Base-by-base conservation (phyloP, 495 filamentous ascomycete species). In the Hyaloscypha variabilis region DNA sequence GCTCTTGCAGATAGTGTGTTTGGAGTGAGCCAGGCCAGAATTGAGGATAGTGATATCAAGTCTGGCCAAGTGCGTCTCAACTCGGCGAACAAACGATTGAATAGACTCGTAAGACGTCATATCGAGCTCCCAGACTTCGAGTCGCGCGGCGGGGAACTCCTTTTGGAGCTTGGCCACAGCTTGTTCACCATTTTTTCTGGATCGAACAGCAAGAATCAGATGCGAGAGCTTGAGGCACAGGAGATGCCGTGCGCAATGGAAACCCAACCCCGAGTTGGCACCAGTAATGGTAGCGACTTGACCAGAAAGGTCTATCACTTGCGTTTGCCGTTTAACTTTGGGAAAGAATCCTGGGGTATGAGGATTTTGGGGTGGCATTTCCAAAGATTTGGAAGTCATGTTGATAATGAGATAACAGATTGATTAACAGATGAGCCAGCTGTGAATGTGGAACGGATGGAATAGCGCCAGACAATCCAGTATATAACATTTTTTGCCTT, bases 281-380 rank as follows among this genome's bases (percentile, higher is more conserved):
- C 85, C 85, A 6, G 82, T 87, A 23, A 88, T 66, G 51, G 87
- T 80, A 31, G 78, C 74, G n/a, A n/a, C n/a, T n/a, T n/a, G n/a
- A n/a, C n/a, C n/a, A n/a, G n/a, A n/a, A n/a, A n/a, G n/a, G n/a
- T n/a, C n/a, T n/a, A n/a, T n/a, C n/a, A n/a, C n/a, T n/a, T n/a
- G n/a, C n/a, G n/a, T n/a, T n/a, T n/a, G n/a, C n/a, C n/a, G n/a
- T n/a, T n/a, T n/a, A n/a, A n/a, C n/a, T n/a, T n/a, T n/a, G n/a
- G n/a, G n/a, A n/a, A n/a, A n/a, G n/a, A n/a, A n/a, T n/a, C n/a
- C n/a, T n/a, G n/a, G n/a, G n/a, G n/a, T n/a, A n/a, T n/a, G n/a
- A n/a, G n/a, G n/a, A n/a, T n/a, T n/a, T n/a, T n/a, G n/a, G n/a
- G n/a, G n/a, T n/a, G n/a, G n/a, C n/a, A n/a, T n/a, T n/a, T n/a